phyloP scores from a whole-genome alignment of 371 early-diverging fungal species.

The Actinomucor elegans region DNA sequence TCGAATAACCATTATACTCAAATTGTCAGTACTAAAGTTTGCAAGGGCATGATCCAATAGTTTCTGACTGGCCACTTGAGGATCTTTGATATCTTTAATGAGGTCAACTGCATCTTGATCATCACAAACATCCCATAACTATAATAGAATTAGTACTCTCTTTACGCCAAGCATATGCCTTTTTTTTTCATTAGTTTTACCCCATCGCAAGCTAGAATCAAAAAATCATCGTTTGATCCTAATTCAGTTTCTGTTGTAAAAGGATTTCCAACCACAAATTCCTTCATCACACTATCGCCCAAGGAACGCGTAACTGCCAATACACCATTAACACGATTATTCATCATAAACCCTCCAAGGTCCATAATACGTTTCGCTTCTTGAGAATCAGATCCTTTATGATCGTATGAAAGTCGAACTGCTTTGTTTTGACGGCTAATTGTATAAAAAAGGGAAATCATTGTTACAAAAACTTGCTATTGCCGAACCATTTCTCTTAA shows the following conservation, averaged over 20 bases:
- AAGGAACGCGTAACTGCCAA: slow-evolving; percentile 95
- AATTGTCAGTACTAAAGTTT: slow-evolving; percentile 93
- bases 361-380: slow-evolving; percentile 90
- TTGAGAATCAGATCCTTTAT: slow-evolving; percentile 91
- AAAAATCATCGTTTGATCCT: slow-evolving; percentile 66
- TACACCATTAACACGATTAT: slow-evolving; percentile 98
- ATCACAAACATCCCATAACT: slow-evolving; percentile 98
- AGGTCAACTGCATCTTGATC: slow-evolving; percentile 95
- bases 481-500: background rate
- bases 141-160: background rate
- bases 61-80: slow-evolving; percentile 78
- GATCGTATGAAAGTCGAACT: slow-evolving; percentile 92
- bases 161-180: background rate
- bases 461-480: background rate
- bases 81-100: slow-evolving; percentile 71
- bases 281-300: slow-evolving; percentile 96
- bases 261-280: slow-evolving; percentile 92
- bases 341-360: slow-evolving; percentile 95
- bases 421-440: slow-evolving; percentile 84
- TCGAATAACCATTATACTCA: slow-evolving; percentile 80
- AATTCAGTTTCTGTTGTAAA: slow-evolving; percentile 91
- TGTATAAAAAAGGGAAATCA: background rate
- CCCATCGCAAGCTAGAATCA: slow-evolving; percentile 98
- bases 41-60: slow-evolving; percentile 88
- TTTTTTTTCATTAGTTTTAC: slow-evolving; percentile 50